phyloP scores from a whole-genome alignment of 192 early-diverging fungal species.

The Lunasporangiospora selenospora region DNA sequence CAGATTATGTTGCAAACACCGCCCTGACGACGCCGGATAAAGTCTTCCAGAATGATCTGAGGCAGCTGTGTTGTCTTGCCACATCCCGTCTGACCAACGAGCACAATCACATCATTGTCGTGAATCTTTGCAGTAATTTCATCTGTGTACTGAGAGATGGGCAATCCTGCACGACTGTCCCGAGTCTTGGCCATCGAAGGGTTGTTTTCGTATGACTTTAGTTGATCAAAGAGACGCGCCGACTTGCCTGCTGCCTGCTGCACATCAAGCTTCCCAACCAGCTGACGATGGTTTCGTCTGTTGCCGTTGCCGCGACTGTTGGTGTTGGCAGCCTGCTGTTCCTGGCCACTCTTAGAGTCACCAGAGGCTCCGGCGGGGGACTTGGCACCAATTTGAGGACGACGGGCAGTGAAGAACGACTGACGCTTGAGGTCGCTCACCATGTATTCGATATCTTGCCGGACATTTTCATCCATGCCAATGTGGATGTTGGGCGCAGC shows the following conservation, averaged over 20 bases:
- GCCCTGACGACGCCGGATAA: slow-evolving; percentile 47
- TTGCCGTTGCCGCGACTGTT: slow-evolving; percentile 11
- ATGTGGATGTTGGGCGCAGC: slow-evolving; percentile 43
- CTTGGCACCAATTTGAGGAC: slow-evolving; percentile 21
- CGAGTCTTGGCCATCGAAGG: slow-evolving; percentile 29
- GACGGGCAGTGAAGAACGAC: slow-evolving; percentile 31
- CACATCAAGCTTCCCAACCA: slow-evolving; percentile 35
- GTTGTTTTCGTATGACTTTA: slow-evolving; percentile 33
- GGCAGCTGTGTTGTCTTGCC: slow-evolving; percentile 74
- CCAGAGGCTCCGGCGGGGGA: not conserved
- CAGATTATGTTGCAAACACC: slow-evolving; percentile 55
- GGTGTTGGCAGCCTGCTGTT: slow-evolving; percentile 2
- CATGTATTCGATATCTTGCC: slow-evolving; percentile 34
- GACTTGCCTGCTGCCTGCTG: slow-evolving; percentile 38
- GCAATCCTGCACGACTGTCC: slow-evolving; percentile 27
- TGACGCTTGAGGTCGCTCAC: slow-evolving; percentile 27
- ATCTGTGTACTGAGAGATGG: slow-evolving; percentile 46
- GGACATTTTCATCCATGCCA: slow-evolving; percentile 38
- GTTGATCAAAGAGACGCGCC: slow-evolving; percentile 30
- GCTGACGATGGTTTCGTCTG: slow-evolving; percentile 20
- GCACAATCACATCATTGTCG: slow-evolving; percentile 52
- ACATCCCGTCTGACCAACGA: slow-evolving; percentile 60
- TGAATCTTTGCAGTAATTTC: slow-evolving; percentile 41
- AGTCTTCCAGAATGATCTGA: slow-evolving; percentile 70
- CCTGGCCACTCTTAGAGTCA: not conserved